phyloP scores from a whole-genome alignment of 257 asterid species.

The Ocimum tenuiflorum region DNA sequence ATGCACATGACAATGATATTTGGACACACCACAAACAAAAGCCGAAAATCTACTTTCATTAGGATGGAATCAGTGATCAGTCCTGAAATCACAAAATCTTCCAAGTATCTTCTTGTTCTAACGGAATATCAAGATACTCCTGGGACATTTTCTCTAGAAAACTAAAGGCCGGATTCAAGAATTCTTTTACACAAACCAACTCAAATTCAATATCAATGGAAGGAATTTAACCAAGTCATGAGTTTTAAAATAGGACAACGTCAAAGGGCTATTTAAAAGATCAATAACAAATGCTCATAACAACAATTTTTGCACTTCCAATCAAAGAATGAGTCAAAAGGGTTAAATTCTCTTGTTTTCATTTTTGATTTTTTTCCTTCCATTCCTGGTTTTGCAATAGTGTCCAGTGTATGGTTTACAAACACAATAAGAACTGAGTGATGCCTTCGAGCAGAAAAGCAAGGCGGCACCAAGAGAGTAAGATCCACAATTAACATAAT shows the following conservation, averaged over 20 bases:
- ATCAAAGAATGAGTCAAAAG: constrained; percentile 14
- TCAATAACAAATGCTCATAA: background rate
- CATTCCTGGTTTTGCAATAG: constrained; percentile 33
- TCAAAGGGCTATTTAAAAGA: background rate
- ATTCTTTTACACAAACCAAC: constrained; percentile 1
- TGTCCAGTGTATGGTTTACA: constrained; percentile 29
- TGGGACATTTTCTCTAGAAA: background rate
- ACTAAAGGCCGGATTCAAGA: background rate
- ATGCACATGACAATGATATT: background rate
- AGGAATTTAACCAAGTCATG: background rate
- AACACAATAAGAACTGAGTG: constrained; percentile 34
- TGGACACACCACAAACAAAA: too few species aligned
- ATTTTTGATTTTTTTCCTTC: constrained; percentile 5
- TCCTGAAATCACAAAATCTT: constrained; percentile 20
- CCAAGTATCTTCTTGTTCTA: background rate
- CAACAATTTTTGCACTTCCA: background rate
- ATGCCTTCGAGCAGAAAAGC: constrained; percentile 29
- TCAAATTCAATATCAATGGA: background rate
- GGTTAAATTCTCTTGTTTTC: constrained; percentile 21
- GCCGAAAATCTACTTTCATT: too few species aligned
- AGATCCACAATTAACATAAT: constrained; percentile 31
- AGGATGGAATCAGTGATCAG: constrained; percentile 11
- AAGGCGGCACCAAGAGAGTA: constrained; percentile 26
- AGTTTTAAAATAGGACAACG: background rate
- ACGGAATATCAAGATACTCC: background rate